These are phyloP conservation scores for Pyricularia sp. DNA, from an alignment of 2,329 filamentous ascomycete species.

Conservation along the genomic window DNA sequence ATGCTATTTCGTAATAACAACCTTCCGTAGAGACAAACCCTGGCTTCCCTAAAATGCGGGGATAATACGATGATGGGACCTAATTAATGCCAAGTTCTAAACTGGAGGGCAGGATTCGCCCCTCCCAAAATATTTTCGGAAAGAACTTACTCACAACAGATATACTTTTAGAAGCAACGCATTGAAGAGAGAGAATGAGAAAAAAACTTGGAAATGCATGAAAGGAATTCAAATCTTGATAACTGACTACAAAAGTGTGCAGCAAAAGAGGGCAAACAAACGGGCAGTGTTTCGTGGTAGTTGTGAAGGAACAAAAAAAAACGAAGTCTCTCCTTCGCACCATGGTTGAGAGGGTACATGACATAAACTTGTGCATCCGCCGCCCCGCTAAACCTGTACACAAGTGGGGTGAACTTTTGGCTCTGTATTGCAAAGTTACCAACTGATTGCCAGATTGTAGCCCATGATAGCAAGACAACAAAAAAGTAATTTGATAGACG, in stretches of 20 bases:
- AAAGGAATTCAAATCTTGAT: too few relatives aligned
- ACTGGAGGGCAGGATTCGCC: background rate
- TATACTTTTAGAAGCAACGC: background rate
- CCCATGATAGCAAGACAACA: background rate
- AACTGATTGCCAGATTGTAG: background rate
- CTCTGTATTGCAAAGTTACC: background rate
- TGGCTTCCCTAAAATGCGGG: background rate
- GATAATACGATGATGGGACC: background rate
- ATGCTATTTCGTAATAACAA: background rate
- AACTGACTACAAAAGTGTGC: background rate
- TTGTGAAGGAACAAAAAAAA: background rate
- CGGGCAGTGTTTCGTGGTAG: background rate
- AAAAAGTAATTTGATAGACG: background rate
- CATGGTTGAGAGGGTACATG: background rate
- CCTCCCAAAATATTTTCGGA: background rate
- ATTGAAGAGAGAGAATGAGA: background rate
- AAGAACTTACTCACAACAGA: background rate
- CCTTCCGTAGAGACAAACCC: background rate
- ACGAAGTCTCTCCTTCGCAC: too few relatives aligned
- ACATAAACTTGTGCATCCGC: background rate
- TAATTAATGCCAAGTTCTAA: background rate
- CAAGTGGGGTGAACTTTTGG: too few relatives aligned
- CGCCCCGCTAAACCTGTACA: too few relatives aligned
- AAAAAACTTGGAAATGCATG: too few relatives aligned
- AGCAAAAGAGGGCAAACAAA: background rate